Percentiles rank a stretch among this genome's conserved stretches.
Evolutionary conservation across 768 basidiomycete species (phyloP).

Genomic region (Strobilomyces dryophilus): DNA sequence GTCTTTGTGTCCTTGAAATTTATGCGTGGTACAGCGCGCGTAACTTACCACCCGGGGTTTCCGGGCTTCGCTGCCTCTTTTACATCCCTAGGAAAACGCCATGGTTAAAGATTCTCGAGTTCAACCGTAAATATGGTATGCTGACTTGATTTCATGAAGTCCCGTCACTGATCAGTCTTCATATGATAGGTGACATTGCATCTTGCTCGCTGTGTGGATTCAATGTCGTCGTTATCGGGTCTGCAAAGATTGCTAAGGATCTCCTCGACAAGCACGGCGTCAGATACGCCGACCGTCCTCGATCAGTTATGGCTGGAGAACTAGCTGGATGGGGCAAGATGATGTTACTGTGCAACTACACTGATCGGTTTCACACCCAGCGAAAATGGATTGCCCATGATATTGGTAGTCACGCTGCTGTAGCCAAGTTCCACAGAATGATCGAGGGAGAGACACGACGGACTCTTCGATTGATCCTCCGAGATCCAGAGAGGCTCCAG

Average conservation of each 20-base stretch:
- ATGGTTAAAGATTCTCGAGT: no score
- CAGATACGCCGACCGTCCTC: conserved; percentile 36
- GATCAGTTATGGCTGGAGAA: conserved; percentile 18
- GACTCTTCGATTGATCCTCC: not conserved
- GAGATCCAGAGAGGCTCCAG: not conserved
- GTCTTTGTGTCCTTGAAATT: no score
- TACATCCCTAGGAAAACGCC: no score
- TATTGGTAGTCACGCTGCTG: not conserved
- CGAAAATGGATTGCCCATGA: conserved; percentile 19
- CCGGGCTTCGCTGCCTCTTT: no score
- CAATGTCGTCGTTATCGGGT: conserved; percentile 42
- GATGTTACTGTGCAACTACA: conserved; percentile 14
- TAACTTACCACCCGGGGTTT: no score
- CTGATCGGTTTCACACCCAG: conserved; percentile 13
- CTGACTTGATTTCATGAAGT: no score
- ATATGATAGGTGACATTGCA: conserved; percentile 18
- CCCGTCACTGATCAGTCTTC: not conserved
- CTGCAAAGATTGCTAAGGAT: conserved; percentile 38
- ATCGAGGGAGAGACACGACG: conserved; percentile 1
- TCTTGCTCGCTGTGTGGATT: conserved; percentile 17
- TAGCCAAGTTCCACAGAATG: not conserved
- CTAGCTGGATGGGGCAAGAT: conserved; percentile 20
- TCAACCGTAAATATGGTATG: no score
- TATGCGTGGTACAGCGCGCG: no score
- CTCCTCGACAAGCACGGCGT: conserved; percentile 43